Percentiles rank a stretch among this genome's conserved stretches.
Evolutionary conservation across 2,329 filamentous ascomycete genomes (phyloP).

Genomic region (Grosmannia serpens): DNA sequence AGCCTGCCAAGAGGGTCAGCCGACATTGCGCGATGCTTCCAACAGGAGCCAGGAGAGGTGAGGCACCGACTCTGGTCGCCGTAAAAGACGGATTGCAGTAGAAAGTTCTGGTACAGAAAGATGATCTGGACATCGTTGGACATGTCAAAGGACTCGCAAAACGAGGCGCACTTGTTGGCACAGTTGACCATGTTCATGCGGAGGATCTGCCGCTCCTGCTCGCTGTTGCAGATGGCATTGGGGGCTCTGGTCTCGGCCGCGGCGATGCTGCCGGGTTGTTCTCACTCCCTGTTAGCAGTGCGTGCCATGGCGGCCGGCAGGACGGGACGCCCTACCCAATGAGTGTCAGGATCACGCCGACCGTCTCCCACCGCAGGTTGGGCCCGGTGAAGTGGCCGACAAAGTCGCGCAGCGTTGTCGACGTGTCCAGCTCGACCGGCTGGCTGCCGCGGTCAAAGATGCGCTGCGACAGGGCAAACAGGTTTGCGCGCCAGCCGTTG

Average conservation of each 20-base stretch:
- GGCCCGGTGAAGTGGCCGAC: conserved; percentile 4
- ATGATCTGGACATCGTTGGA: conserved; percentile 7
- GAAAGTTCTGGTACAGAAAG: conserved; percentile 6
- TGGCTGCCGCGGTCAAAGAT: conserved; percentile 2
- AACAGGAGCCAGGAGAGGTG: background rate
- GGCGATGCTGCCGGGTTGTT: background rate
- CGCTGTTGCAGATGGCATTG: conserved; percentile 1
- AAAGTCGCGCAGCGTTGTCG: conserved; percentile 1
- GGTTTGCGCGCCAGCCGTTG: background rate
- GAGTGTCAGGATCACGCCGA: conserved; percentile 3
- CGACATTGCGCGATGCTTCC: background rate
- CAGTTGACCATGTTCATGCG: conserved; percentile 1
- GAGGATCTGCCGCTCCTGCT: conserved; percentile 3
- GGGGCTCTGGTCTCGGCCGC: conserved; percentile 3
- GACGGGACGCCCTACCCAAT: background rate
- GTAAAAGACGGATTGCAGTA: conserved; percentile 6
- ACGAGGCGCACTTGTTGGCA: conserved; percentile 5
- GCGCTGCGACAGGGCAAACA: conserved; percentile 1
- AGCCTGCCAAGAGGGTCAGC: background rate
- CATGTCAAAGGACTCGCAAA: conserved; percentile 5
- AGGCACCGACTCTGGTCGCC: conserved; percentile 2
- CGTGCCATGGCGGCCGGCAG: background rate
- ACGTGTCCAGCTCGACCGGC: background rate
- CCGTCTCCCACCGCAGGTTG: conserved; percentile 4
- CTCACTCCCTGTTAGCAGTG: background rate